Base-by-base conservation (phyloP, 208 protist genomes). In the Wallacemonas sp. region DNA sequence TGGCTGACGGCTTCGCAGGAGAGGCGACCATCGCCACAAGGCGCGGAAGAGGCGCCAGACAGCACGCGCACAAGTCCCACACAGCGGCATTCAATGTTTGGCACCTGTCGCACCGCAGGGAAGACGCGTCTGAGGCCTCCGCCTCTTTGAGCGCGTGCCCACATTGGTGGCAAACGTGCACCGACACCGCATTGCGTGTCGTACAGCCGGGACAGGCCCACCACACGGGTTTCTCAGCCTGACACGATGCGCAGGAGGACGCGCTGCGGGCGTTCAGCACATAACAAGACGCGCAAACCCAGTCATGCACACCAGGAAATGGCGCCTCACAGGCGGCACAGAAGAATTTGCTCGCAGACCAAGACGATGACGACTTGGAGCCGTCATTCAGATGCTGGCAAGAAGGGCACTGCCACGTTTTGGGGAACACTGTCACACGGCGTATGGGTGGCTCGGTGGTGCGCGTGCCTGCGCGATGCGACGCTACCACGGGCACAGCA, bases 51-150 rank as follows among this genome's bases (percentile, higher is more conserved):
- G 70, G 85, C 46, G 67, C 61, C 75, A 79, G 42, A 22, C 88
- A 94, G 55, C 61, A 77, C 45, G 73, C 66, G 58, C 90, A 95
- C 47, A 95, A 65, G 63, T 95, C 86, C 86, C 86, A 95, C 15
- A 86, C 82, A 17, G 80, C 76, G 62, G 92, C 90, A 60, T 93
- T 91, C 26, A 71, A 80, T 15, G 73, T 70, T 11, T 47, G 36
- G 47, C 90, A 95, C 2, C 30, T 41, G 5, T 41, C 14, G 67
- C 90, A 95, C 27, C 58, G 59, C 34, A 77, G 46, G 0, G 86
- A n/a, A n/a, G n/a, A n/a, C 79, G 51, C 17, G 2, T 41, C 4
- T 4, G 14, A 21, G 14, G 28, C 12, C 9, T 39, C 9, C 4
- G 11, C n/a, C 3, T 3, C 14, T 26, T 39, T 15, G n/a, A 70